Percentiles rank a stretch among this genome's conserved stretches.
Evolutionary conservation across 2,329 filamentous ascomycete genomes (phyloP).

Genomic region (Lecanoromycetidae sp.): DNA sequence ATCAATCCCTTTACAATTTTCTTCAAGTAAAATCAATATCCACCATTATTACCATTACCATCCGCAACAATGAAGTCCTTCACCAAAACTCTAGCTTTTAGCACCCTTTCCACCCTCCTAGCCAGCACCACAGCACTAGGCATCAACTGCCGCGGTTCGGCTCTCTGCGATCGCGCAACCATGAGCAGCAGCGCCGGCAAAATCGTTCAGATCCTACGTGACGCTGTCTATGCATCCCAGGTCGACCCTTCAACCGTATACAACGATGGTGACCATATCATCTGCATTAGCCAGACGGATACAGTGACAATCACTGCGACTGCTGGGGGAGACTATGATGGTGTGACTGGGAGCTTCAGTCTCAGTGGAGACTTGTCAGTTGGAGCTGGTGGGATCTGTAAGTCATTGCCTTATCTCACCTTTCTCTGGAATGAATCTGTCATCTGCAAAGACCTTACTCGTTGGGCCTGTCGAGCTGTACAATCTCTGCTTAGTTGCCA

Average conservation of each 20-base stretch:
- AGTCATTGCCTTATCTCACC: too few species aligned
- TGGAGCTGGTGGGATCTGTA: slow-evolving; percentile 10
- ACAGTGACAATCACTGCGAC: slow-evolving; percentile 1
- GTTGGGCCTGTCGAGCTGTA: too few species aligned
- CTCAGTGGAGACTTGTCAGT: slow-evolving; percentile 5
- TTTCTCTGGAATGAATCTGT: too few species aligned
- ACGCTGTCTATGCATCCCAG: slow-evolving; percentile 8
- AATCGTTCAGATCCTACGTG: slow-evolving; percentile 11
- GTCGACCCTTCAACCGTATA: slow-evolving; percentile 6
- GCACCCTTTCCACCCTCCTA: not conserved
- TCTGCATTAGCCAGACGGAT: slow-evolving; percentile 9
- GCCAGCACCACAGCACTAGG: slow-evolving; percentile 8
- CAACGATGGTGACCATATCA: slow-evolving; percentile 11
- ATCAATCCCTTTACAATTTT: too few species aligned
- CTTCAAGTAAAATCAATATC: too few species aligned
- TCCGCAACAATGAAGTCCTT: too few species aligned
- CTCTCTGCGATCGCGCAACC: slow-evolving; percentile 10
- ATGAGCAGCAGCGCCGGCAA: slow-evolving; percentile 1
- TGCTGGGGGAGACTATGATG: not conserved
- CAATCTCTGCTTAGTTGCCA: too few species aligned
- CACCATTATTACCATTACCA: too few species aligned
- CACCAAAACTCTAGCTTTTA: too few species aligned
- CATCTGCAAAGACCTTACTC: too few species aligned
- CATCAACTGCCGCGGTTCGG: slow-evolving; percentile 16
- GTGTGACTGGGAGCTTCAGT: not conserved